These are phyloP conservation scores for Pythium brachiatum DNA, from an alignment of 352 stramenopile genomes.

Conservation along the genomic window DNA sequence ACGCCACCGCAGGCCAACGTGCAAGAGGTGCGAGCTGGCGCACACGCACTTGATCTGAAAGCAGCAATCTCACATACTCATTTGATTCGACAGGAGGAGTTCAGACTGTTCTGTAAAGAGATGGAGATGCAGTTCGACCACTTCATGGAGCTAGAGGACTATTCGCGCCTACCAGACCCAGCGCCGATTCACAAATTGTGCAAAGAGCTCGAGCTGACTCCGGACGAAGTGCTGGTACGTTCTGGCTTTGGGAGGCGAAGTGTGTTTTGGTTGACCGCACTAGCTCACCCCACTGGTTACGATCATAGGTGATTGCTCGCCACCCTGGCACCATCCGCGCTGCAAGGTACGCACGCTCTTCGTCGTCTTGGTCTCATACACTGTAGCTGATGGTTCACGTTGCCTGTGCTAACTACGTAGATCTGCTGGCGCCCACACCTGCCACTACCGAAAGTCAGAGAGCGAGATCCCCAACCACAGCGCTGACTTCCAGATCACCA, in stretches of 20 bases:
- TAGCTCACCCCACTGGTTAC: no score
- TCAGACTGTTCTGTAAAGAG: slow-evolving; percentile 65
- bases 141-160: slow-evolving; percentile 44
- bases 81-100: slow-evolving; percentile 47
- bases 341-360: slow-evolving; percentile 59
- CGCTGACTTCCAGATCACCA: slow-evolving; percentile 63
- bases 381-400: no score
- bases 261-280: no score
- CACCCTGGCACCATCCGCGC: slow-evolving; percentile 54
- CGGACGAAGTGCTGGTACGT: slow-evolving; percentile 50
- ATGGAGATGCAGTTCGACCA: slow-evolving; percentile 69
- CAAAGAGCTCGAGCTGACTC: slow-evolving; percentile 47
- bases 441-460: slow-evolving; percentile 61
- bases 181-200: slow-evolving; percentile 47
- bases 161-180: slow-evolving; percentile 45
- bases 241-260: no score
- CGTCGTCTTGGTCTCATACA: no score
- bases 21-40: slow-evolving; percentile 38
- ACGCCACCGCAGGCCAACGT: slow-evolving; percentile 46
- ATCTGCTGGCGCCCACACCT: slow-evolving; percentile 49
- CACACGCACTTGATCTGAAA: neutral
- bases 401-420: slow-evolving; percentile 25
- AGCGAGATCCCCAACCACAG: slow-evolving; percentile 75
- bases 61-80: neutral
- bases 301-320: slow-evolving; percentile 38